A percentile compares a stretch with the other conserved stretches of the same genome.
Conservation (phyloP, 2,329 filamentous ascomycete genomes). For the Endothia cerciana region DNA sequence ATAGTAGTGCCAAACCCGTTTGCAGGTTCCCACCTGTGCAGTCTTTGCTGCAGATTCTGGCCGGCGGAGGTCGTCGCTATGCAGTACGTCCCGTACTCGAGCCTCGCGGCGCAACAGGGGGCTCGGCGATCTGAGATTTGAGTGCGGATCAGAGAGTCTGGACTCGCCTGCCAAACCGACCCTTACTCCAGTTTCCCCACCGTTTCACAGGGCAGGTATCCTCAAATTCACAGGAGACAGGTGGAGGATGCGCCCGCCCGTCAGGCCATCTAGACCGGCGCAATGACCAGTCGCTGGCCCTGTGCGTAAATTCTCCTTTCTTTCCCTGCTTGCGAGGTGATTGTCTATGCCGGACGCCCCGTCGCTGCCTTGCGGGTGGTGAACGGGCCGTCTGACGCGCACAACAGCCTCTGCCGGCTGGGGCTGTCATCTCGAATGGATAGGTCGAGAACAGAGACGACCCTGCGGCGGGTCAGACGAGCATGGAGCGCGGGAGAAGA, state of each 20-base stretch:
- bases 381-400: constrained; percentile 3
- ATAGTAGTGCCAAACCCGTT: constrained; percentile 1
- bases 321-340: constrained; percentile 6
- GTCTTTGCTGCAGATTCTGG: not conserved
- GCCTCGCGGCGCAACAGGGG: constrained; percentile 9
- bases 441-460: not conserved
- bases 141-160: constrained; percentile 24
- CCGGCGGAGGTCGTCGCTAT: not conserved
- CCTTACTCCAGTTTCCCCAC: constrained; percentile 27
- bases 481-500: not conserved
- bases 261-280: constrained; percentile 17
- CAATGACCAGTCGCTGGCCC: constrained; percentile 14
- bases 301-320: not conserved
- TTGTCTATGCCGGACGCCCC: constrained; percentile 14
- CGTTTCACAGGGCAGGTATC: constrained; percentile 17
- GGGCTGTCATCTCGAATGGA: not conserved
- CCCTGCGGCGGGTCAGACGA: not conserved
- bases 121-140: constrained; percentile 26
- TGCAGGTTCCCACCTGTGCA: not conserved
- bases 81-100: not conserved
- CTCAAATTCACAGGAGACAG: constrained; percentile 11
- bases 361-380: constrained; percentile 11
- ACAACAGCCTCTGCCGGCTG: not conserved
- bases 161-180: constrained; percentile 14
- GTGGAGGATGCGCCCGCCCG: constrained; percentile 12